Evolutionary conservation across 306 rosid genomes (phyloP).

Genomic region (Dryas alaskensis): DNA sequence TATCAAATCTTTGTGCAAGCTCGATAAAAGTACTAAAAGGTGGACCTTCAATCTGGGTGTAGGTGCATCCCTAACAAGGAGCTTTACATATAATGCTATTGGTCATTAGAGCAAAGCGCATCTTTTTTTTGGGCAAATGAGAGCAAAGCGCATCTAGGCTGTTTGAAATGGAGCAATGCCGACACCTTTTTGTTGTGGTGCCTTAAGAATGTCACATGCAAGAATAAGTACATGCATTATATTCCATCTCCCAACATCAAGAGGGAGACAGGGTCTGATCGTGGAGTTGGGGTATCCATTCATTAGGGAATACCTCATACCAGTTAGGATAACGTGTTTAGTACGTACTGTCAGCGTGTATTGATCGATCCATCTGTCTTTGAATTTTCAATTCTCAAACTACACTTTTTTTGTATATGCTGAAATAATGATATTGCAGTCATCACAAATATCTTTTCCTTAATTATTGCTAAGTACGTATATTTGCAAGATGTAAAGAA

Average conservation of each 20-base stretch:
- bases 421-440: too few relatives aligned
- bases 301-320: constrained; percentile 15
- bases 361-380: not conserved
- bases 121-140: too few relatives aligned
- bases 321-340: constrained; percentile 17
- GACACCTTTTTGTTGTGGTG: constrained; percentile 8
- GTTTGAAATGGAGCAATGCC: not conserved
- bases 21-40: too few relatives aligned
- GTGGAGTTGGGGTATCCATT: constrained; percentile 42
- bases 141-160: not conserved
- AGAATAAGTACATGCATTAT: not conserved
- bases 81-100: too few relatives aligned
- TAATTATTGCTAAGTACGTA: not conserved
- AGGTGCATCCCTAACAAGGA: too few relatives aligned
- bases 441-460: too few relatives aligned
- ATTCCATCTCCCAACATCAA: too few relatives aligned
- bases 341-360: not conserved
- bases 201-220: constrained; percentile 19
- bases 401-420: not conserved
- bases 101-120: not conserved
- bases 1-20: too few relatives aligned
- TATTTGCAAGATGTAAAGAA: not conserved
- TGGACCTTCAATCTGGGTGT: too few relatives aligned
- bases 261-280: constrained; percentile 25
- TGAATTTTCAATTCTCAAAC: not conserved